Conservation (phyloP, 305 asterid genomes). For the Fraxinus nigra region DNA sequence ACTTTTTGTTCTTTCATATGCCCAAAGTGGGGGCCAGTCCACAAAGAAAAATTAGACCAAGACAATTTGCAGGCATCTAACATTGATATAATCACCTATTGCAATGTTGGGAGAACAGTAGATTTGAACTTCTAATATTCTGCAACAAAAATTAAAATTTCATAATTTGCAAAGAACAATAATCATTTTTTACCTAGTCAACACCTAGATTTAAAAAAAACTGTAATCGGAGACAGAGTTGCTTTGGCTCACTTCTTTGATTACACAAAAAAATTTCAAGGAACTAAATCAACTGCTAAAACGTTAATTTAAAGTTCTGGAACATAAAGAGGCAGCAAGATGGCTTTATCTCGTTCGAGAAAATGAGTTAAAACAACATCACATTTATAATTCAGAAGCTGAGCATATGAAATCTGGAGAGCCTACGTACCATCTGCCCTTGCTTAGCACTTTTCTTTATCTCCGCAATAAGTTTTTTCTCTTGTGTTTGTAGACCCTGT, state of each 20-base stretch:
- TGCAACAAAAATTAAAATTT: not conserved
- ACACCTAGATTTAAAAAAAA: not conserved
- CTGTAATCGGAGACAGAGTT: not conserved
- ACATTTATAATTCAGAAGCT: not conserved
- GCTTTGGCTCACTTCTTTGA: not conserved
- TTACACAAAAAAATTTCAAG: not conserved
- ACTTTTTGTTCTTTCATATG: not conserved
- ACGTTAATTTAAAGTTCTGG: not conserved
- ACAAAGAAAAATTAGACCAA: not conserved
- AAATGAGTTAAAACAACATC: not conserved
- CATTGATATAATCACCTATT: not conserved
- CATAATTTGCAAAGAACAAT: not conserved
- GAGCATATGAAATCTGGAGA: constrained; percentile 11
- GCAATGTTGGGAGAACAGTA: not conserved
- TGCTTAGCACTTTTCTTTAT: constrained; percentile 97
- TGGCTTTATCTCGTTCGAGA: not conserved
- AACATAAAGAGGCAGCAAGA: not conserved
- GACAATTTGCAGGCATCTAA: not conserved
- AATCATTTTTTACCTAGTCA: not conserved
- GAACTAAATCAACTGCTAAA: not conserved
- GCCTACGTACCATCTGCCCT: constrained; percentile 81
- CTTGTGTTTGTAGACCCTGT: constrained; percentile 88
- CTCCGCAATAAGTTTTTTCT: constrained; percentile 86
- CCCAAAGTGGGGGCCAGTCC: not conserved
- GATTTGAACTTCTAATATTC: not conserved